These are phyloP conservation scores for Haplosporangium gracile DNA, from an alignment of 192 early-diverging fungal genomes.

Conservation along the genomic window DNA sequence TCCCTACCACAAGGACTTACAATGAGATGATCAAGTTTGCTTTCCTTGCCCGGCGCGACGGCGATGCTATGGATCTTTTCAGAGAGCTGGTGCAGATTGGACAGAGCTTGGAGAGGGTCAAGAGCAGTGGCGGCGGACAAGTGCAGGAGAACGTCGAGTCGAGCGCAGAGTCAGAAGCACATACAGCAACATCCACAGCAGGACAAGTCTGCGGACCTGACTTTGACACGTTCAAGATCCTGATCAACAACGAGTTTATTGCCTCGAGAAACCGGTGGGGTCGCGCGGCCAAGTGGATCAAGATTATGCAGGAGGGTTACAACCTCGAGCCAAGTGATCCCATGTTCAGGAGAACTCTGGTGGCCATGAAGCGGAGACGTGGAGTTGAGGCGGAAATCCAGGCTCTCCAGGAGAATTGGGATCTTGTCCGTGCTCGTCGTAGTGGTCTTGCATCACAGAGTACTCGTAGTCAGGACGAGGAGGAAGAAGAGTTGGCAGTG, in stretches of 20 bases:
- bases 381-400: conserved; percentile 27
- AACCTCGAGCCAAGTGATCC: conserved; percentile 43
- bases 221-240: conserved; percentile 39
- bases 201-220: conserved; percentile 30
- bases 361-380: conserved; percentile 27
- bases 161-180: neutral
- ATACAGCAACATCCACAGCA: neutral
- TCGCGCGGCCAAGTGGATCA: conserved; percentile 46
- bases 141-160: neutral
- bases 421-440: conserved; percentile 19
- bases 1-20: conserved; percentile 40
- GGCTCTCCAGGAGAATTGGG: conserved; percentile 36
- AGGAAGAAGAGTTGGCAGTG: neutral
- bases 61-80: conserved; percentile 39
- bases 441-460: neutral
- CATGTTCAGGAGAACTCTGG: conserved; percentile 41
- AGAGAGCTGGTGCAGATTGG: conserved; percentile 46
- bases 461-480: neutral
- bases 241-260: conserved; percentile 49
- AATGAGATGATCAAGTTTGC: conserved; percentile 57
- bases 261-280: conserved; percentile 36
- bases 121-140: neutral
- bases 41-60: conserved; percentile 35
- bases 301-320: conserved; percentile 44
- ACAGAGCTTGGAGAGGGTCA: conserved; percentile 28